Base-by-base conservation (phyloP, 75 land plant species). In the Picea sitchensis region DNA sequence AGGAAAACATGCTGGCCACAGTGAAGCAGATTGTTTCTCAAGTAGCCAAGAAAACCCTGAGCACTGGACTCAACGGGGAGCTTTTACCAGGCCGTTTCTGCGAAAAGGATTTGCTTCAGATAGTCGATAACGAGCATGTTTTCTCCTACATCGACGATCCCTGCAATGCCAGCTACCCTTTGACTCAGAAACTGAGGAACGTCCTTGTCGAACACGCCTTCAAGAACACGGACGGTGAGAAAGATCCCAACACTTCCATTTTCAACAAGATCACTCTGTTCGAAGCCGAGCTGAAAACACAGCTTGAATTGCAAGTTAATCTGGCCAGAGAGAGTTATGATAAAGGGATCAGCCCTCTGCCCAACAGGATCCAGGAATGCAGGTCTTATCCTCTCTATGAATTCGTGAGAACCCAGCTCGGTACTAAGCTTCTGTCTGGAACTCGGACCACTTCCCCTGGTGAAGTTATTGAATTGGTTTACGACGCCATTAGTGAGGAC, bases 201-300 rank as follows among this genome's bases (percentile, higher is more conserved):
- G 86, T 88, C 31, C 78, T 90, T 54, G 92, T 90, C n/a, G 92
- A 88, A 21, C 90, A 87, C 38, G 89, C 91, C 11, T 47, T 89
- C 47, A 44, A 20, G 75, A 77, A 82, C 17, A 64, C 62, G 7
- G 82, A 79, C 18, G 85, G 59, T 14, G 88, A 73, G 71, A 63
- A 73, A 59, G 75, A 58, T 47, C 21, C 59, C 14, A 59, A 61
- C 62, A 63, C 78, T 17, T 77, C 84, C 17, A 77, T 88, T 23
- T 88, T 88, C 85, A 76, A 78, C 9, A 85, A 65, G 79, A 88
- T 88, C 67, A 17, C 44, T 60, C 60, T 75, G 34, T 86, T 88
- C 57, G 90, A 88, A 73, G 90, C 80, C 64, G 88, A 88, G 78
- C 31, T 88, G 47, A 88, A 81, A 68, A 62, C 75, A 17, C 59